phyloP scores from a whole-genome alignment of 208 protist species.

The Spongospora subterranea region DNA sequence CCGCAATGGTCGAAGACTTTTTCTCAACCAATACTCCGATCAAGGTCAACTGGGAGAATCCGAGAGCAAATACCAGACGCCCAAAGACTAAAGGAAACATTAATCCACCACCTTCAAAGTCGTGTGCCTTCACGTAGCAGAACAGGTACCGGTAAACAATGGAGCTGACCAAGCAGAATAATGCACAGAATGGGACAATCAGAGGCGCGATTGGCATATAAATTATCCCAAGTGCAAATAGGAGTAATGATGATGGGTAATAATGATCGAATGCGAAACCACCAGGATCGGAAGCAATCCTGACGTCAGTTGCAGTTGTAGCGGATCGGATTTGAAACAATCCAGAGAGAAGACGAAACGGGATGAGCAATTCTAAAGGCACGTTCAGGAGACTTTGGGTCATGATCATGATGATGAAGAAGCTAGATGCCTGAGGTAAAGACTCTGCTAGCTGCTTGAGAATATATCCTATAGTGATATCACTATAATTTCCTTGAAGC shows the following conservation, averaged over 20 bases:
- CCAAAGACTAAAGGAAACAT: background rate
- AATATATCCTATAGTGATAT: background rate
- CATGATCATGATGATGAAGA: constrained; percentile 12
- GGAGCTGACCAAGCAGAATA: background rate
- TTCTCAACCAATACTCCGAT: background rate
- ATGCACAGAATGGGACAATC: background rate
- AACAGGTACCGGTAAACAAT: constrained; percentile 50
- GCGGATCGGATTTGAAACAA: background rate
- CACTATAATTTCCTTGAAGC: background rate
- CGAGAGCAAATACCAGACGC: background rate
- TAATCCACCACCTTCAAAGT: background rate
- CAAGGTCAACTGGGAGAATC: background rate
- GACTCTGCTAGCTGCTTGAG: background rate
- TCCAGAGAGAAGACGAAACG: background rate
- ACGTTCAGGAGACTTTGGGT: background rate
- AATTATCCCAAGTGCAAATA: background rate
- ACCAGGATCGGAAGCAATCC: background rate
- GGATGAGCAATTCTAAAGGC: background rate
- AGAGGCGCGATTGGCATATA: constrained; percentile 20
- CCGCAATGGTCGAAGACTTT: background rate
- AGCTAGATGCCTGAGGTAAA: background rate
- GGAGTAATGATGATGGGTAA: background rate
- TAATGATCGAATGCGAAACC: background rate
- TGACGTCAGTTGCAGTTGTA: background rate
- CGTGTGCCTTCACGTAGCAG: background rate